phyloP scores from a whole-genome alignment of 2,329 filamentous ascomycete genomes.

The Dothideomycetidae sp. region DNA sequence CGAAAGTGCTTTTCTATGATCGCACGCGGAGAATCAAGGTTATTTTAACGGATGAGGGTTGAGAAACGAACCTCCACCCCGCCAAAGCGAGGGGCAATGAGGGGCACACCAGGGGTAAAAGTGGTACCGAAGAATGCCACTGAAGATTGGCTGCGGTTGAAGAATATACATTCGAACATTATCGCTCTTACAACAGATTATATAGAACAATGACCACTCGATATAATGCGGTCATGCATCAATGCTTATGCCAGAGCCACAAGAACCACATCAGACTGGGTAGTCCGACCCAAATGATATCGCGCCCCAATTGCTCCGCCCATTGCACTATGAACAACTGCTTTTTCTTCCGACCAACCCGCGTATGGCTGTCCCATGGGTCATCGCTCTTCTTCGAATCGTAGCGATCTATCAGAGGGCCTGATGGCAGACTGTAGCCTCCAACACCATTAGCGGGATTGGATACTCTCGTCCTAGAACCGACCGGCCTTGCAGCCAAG shows the following conservation, averaged over 20 bases:
- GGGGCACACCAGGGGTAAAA: no score
- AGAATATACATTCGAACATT: neutral
- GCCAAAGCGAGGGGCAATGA: no score
- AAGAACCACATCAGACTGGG: conserved; percentile 6
- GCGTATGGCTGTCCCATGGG: conserved; percentile 16
- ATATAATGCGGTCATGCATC: no score
- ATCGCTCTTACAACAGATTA: no score
- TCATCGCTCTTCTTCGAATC: conserved; percentile 18
- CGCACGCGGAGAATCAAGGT: no score
- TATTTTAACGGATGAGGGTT: no score
- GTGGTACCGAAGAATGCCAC: no score
- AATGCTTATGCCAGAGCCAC: conserved; percentile 33
- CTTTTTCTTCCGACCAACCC: conserved; percentile 20
- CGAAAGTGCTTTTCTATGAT: no score
- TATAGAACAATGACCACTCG: no score
- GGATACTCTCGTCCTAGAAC: conserved; percentile 25
- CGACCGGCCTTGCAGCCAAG: conserved; percentile 19
- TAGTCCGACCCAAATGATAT: conserved; percentile 34
- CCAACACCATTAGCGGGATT: conserved; percentile 19
- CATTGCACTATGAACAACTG: conserved; percentile 34
- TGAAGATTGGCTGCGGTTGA: neutral
- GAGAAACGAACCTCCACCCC: no score
- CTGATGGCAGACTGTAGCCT: conserved; percentile 18
- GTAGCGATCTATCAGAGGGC: conserved; percentile 28
- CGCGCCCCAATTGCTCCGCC: conserved; percentile 46